Conservation (phyloP, 108 stramenopile genomes). For the Fragilaria radians region DNA sequence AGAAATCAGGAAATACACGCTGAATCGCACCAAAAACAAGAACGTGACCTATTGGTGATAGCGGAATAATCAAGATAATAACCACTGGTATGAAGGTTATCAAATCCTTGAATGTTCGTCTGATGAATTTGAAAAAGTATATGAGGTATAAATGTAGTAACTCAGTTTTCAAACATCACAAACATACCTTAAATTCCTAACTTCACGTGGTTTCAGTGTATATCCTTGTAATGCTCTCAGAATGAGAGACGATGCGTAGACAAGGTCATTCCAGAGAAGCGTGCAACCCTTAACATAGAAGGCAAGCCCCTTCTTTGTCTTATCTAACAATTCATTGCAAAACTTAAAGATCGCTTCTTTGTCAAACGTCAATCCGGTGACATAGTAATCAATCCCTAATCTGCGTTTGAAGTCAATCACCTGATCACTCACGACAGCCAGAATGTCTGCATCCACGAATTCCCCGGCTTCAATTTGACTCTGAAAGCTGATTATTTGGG, state of each 20-base stretch:
- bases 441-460: slow-evolving; percentile 63
- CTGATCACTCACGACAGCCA: slow-evolving; percentile 74
- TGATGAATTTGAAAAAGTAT: slow-evolving; percentile 7
- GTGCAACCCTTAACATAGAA: slow-evolving; percentile 81
- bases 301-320: slow-evolving; percentile 63
- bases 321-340: slow-evolving; percentile 44
- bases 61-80: slow-evolving; percentile 93
- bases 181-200: slow-evolving; percentile 82
- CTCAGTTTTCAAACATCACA: background rate
- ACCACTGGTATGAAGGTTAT: slow-evolving; percentile 94
- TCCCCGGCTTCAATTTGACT: slow-evolving; percentile 54
- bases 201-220: slow-evolving; percentile 93
- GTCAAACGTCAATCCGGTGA: slow-evolving; percentile 73
- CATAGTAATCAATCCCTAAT: slow-evolving; percentile 86
- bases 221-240: slow-evolving; percentile 83
- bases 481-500: slow-evolving; percentile 76
- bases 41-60: slow-evolving; percentile 95
- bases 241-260: slow-evolving; percentile 75
- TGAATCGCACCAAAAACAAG: slow-evolving; percentile 96
- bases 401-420: slow-evolving; percentile 86
- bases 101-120: slow-evolving; percentile 92
- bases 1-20: slow-evolving; percentile 95
- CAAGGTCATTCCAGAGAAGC: slow-evolving; percentile 79
- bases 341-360: slow-evolving; percentile 58
- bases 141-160: background rate